Evolutionary conservation across 1,284 basidiomycete genomes (phyloP).

Genomic region (Rugosomyces carneus): DNA sequence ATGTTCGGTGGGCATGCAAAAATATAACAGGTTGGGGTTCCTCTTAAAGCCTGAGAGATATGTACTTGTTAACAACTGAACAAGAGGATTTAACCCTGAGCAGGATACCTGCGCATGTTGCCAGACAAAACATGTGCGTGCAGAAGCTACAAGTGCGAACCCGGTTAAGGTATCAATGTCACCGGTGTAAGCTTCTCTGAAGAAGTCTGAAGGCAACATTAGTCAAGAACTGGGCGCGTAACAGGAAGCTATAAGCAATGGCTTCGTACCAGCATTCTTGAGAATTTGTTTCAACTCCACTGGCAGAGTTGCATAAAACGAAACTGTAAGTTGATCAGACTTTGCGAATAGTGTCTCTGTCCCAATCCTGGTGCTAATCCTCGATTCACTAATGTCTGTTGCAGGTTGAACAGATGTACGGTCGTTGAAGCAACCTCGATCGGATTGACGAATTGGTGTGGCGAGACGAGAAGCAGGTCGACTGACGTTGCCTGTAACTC

Average conservation of each 20-base stretch:
- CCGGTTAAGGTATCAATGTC: constrained; percentile 65
- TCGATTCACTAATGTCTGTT: constrained; percentile 63
- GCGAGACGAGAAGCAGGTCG: constrained; percentile 25
- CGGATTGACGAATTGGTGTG: constrained; percentile 24
- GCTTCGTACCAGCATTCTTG: constrained; percentile 53
- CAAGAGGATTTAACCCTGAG: neutral
- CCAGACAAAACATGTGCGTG: constrained; percentile 76
- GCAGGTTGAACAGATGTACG: constrained; percentile 33
- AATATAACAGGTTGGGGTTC: constrained; percentile 76
- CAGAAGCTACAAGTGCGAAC: constrained; percentile 66
- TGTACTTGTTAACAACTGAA: constrained; percentile 3
- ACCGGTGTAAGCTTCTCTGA: constrained; percentile 59
- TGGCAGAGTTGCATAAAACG: constrained; percentile 65
- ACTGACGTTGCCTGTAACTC: constrained; percentile 20
- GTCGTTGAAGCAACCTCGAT: constrained; percentile 9
- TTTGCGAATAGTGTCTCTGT: constrained; percentile 59
- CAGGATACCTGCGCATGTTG: constrained; percentile 59
- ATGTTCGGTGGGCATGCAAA: constrained; percentile 59
- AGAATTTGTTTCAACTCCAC: constrained; percentile 68
- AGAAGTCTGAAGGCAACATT: constrained; percentile 46
- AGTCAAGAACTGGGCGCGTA: constrained; percentile 11
- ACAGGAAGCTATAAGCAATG: neutral
- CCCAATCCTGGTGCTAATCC: constrained; percentile 30
- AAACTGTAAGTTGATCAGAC: constrained; percentile 64
- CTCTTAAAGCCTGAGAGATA: constrained; percentile 43